These are phyloP conservation scores for Smittium mucronatum DNA, from an alignment of 371 early-diverging fungal species.

Conservation along the genomic window DNA sequence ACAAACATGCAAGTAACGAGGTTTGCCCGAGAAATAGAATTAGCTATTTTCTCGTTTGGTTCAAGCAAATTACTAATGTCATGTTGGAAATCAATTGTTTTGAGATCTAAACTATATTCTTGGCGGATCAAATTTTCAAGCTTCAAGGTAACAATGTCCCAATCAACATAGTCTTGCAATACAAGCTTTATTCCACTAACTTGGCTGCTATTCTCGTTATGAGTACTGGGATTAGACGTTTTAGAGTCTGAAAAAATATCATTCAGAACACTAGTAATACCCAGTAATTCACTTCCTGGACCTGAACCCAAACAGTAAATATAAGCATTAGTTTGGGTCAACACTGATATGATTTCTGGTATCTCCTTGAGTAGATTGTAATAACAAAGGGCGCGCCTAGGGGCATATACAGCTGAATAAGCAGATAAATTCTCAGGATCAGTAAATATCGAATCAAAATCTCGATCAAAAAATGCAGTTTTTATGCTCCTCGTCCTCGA, in stretches of 20 bases:
- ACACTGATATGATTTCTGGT: constrained; percentile 37
- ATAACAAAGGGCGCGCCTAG: constrained; percentile 76
- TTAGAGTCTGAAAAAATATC: no score
- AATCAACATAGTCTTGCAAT: constrained; percentile 65
- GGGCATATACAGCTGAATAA: constrained; percentile 75
- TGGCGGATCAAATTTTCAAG: constrained; percentile 34
- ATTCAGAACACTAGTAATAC: constrained; percentile 64
- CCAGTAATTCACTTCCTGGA: constrained; percentile 72
- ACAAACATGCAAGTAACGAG: constrained; percentile 81
- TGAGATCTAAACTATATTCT: constrained; percentile 31
- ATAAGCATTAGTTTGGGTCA: constrained; percentile 26
- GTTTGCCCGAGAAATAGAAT: constrained; percentile 38
- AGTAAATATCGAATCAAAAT: constrained; percentile 73
- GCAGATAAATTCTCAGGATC: constrained; percentile 54
- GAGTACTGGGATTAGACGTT: no score
- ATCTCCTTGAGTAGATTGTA: constrained; percentile 49
- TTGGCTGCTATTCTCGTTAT: constrained; percentile 17
- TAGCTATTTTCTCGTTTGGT: constrained; percentile 26
- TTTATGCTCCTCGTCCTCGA: constrained; percentile 58
- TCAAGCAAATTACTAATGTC: constrained; percentile 36
- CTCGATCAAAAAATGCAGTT: constrained; percentile 58
- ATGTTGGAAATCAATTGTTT: constrained; percentile 36
- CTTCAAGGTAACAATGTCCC: constrained; percentile 38
- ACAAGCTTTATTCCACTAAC: constrained; percentile 20
- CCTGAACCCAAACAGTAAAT: constrained; percentile 71